phyloP scores from a whole-genome alignment of 805 yeast genomes.

The Nakazawaea wickerhamii region DNA sequence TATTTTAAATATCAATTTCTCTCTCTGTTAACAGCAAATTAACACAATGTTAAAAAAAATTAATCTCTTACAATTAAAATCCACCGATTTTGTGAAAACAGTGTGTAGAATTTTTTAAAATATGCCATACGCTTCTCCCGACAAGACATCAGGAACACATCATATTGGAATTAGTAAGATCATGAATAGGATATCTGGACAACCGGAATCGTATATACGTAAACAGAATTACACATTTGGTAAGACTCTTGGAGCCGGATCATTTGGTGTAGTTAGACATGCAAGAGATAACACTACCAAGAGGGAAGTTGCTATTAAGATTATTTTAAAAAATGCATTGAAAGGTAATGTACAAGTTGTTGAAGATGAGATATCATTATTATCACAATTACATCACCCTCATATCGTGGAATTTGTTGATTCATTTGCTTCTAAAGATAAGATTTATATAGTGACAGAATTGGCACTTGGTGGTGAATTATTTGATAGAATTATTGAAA shows the following conservation, averaged over 20 bases:
- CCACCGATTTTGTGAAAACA: too few relatives aligned
- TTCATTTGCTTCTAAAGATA: constrained; percentile 91
- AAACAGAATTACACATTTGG: constrained; percentile 73
- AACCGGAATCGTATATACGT: constrained; percentile 63
- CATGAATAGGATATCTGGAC: constrained; percentile 59
- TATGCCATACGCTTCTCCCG: constrained; percentile 12
- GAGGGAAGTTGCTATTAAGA: constrained; percentile 86
- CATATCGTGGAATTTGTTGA: constrained; percentile 87
- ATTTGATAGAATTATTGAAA: constrained; percentile 75
- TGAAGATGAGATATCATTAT: constrained; percentile 67
- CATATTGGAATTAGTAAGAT: constrained; percentile 23
- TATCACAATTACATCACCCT: constrained; percentile 68
- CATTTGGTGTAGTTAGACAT: constrained; percentile 86
- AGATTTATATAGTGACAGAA: constrained; percentile 90
- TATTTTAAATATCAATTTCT: too few relatives aligned
- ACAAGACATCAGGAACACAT: not conserved
- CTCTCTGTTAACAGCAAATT: not conserved
- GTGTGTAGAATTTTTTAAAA: too few relatives aligned
- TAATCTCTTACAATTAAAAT: too few relatives aligned
- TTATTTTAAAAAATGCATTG: constrained; percentile 78
- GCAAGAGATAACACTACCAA: constrained; percentile 46
- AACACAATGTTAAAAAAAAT: too few relatives aligned
- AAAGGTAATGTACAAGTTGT: constrained; percentile 62
- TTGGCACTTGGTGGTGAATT: constrained; percentile 95
- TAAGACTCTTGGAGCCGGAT: constrained; percentile 87